These are phyloP conservation scores for Dendrobium nobile DNA, from an alignment of 106 monocot genomes.

Conservation along the genomic window DNA sequence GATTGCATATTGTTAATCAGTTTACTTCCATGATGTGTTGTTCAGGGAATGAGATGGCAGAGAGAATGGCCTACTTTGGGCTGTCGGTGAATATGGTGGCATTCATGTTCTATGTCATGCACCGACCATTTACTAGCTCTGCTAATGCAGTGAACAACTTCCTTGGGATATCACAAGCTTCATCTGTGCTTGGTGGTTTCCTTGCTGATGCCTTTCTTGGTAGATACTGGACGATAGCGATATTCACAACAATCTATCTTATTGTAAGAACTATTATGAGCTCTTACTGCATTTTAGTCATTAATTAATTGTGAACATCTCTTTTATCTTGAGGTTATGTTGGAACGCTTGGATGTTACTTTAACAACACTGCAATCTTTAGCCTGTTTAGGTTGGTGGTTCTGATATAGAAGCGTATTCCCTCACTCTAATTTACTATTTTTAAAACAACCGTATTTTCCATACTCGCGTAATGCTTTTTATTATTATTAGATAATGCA, in stretches of 20 bases:
- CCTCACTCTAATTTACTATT: too few relatives aligned
- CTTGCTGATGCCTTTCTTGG: constrained; percentile 94
- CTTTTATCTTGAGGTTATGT: too few relatives aligned
- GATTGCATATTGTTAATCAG: background rate
- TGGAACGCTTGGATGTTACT: too few relatives aligned
- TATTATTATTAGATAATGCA: too few relatives aligned
- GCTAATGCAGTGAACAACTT: constrained; percentile 86
- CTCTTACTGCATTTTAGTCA: background rate
- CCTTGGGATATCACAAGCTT: constrained; percentile 86
- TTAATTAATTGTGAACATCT: background rate
- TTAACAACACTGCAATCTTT: too few relatives aligned
- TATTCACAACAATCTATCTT: constrained; percentile 89
- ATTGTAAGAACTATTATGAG: constrained; percentile 26
- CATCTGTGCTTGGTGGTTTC: constrained; percentile 87
- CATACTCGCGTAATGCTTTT: too few relatives aligned
- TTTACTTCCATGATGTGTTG: background rate
- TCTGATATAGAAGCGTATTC: too few relatives aligned
- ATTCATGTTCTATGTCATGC: constrained; percentile 92
- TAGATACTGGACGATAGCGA: constrained; percentile 93
- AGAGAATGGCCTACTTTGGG: constrained; percentile 93
- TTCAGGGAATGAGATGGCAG: constrained; percentile 93
- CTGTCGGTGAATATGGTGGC: constrained; percentile 90
- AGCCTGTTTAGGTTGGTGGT: too few relatives aligned
- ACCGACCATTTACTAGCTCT: constrained; percentile 70
- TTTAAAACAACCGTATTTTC: too few relatives aligned